Base-by-base conservation (phyloP, 2,329 filamentous ascomycete species). In the Aspergillus aculeatinus region DNA sequence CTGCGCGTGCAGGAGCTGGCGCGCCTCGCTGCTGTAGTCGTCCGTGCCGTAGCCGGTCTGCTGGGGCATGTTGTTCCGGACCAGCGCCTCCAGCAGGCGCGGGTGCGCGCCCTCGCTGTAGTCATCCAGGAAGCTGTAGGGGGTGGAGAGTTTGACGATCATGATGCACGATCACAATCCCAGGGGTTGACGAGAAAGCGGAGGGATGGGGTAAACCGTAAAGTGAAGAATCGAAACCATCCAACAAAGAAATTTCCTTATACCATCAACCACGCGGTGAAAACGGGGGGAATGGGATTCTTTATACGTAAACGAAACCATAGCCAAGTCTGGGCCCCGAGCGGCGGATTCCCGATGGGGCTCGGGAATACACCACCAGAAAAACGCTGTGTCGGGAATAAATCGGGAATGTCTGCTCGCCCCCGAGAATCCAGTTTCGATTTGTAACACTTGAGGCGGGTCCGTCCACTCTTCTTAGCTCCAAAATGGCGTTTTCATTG, bases 81-180 rank as follows among this genome's bases (percentile, higher is more conserved):
- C 65, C 2, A 83, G 71, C 10, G 81, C 79, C 49, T 81, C 75
- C 29, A 83, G 75, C 3, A 83, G 70, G n/a, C 75, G 72, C 5
- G 81, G 81, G 60, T 83, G 81, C 0, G 80, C 81, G 39, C 81
- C 81, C 60, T 83, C 81, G 67, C 79, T 81, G 65, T 83, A 83
- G 63, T 83, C 81, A 63, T 83, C 81, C 51, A 80, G 72, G 58
- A 83, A 80, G 67, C 79, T 81, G 65, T 82, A 83, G 33, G 61
- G 54, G 50, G 48, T 9, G 57, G 57, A 49, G n/a, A 57, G 33
- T 48, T 61, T 62, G 42, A 55, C 44, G 21, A 63, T 60, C 58
- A 60, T 59, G 25, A n/a, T 55, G 27, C 27, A 7, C 2, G 27
- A 29, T 29, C 27, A 29, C 27, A 29, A 9, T 21, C 21, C 21